Conservation (phyloP, 23 red algal genomes). For the Rhodosorus marinus region DNA sequence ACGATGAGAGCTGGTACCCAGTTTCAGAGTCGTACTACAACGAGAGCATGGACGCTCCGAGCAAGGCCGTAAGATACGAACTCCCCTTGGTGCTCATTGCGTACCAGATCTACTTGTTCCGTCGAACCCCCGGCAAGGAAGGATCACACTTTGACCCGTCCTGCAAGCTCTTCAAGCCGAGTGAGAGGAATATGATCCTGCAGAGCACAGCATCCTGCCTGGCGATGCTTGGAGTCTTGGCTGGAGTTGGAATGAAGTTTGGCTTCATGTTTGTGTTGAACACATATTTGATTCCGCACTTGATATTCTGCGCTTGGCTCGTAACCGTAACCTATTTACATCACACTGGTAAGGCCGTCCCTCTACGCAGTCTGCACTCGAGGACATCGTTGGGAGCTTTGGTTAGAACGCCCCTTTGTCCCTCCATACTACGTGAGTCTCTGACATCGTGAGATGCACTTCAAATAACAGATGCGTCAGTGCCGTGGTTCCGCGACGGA, state of each 20-base stretch:
- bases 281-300: constrained; percentile 22
- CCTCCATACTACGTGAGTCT: no score
- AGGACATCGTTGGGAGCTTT: no score
- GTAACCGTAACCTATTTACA: constrained; percentile 59
- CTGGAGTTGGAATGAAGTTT: neutral
- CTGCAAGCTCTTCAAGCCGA: constrained; percentile 35
- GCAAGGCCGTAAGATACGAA: constrained; percentile 10
- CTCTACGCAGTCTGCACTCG: no score
- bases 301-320: constrained; percentile 45
- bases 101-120: constrained; percentile 63
- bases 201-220: constrained; percentile 10
- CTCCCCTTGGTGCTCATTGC: constrained; percentile 14
- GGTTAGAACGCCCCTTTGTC: no score
- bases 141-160: constrained; percentile 32
- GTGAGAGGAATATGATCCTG: constrained; percentile 12
- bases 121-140: constrained; percentile 19
- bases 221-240: constrained; percentile 15
- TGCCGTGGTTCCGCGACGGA: constrained; percentile 17
- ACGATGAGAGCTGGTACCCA: constrained; percentile 67
- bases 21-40: constrained; percentile 30
- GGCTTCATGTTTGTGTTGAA: constrained; percentile 6
- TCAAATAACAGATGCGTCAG: constrained; percentile 8
- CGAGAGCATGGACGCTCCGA: constrained; percentile 5
- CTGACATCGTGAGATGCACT: no score
- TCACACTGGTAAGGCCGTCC: no score